Evolutionary conservation across 495 filamentous ascomycete species (phyloP).

Genomic region (Bryoglossum gracile): DNA sequence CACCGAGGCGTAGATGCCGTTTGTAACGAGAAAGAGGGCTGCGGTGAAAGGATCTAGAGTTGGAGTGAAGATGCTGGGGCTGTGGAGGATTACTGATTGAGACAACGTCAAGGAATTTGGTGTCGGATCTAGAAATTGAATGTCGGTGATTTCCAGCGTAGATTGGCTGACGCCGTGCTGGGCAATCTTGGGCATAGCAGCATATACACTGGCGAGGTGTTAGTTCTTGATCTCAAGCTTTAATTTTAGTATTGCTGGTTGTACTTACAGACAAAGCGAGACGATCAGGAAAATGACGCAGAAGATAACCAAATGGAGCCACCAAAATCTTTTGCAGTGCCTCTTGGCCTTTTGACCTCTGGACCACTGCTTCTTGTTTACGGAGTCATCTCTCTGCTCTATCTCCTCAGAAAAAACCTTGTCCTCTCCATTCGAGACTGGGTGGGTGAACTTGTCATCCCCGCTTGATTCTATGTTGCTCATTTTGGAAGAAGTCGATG

Average conservation of each 20-base stretch:
- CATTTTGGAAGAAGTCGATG: too few species aligned
- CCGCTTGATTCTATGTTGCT: too few species aligned
- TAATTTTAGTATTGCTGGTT: too few species aligned
- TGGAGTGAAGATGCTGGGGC: conserved; percentile 43
- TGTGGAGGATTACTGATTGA: conserved; percentile 41
- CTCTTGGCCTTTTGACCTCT: conserved; percentile 22
- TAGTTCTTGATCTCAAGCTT: too few species aligned
- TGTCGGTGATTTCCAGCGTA: conserved; percentile 48
- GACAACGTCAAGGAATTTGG: conserved; percentile 49
- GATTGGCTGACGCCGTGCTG: conserved; percentile 61
- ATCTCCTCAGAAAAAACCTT: too few species aligned
- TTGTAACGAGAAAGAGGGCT: conserved; percentile 41
- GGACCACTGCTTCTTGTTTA: too few species aligned
- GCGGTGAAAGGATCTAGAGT: conserved; percentile 50
- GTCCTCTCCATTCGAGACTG: too few species aligned
- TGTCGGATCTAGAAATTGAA: conserved; percentile 52
- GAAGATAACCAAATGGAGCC: conserved; percentile 57
- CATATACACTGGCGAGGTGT: conserved; percentile 53
- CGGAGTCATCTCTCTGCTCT: conserved; percentile 3
- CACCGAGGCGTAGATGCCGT: conserved; percentile 43
- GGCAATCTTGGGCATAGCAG: conserved; percentile 65
- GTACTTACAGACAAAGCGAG: conserved; percentile 59
- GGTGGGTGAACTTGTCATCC: too few species aligned
- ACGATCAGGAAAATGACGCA: conserved; percentile 52
- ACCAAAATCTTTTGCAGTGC: conserved; percentile 59